Percentiles rank a stretch among this genome's conserved stretches.
Conservation (phyloP, 2,329 filamentous ascomycete genomes). For the Nigrospora osmanthi region DNA sequence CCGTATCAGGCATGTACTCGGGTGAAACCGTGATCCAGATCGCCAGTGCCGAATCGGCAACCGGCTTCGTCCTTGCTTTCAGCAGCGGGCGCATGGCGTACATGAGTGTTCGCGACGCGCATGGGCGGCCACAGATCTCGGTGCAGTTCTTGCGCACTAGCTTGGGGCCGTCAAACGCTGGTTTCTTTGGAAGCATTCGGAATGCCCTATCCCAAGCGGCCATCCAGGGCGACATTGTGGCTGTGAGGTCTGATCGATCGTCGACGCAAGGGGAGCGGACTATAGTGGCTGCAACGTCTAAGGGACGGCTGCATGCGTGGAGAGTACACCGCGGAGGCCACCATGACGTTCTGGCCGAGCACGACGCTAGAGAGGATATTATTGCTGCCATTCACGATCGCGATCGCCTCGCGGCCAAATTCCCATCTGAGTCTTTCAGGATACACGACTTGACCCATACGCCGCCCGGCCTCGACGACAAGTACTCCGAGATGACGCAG, state of each 20-base stretch:
- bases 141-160: constrained; percentile 67
- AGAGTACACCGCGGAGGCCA: constrained; percentile 82
- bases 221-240: constrained; percentile 70
- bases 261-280: constrained; percentile 75
- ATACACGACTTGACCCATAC: constrained; percentile 75
- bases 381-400: constrained; percentile 51
- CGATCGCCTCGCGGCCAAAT: constrained; percentile 37
- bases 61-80: constrained; percentile 78
- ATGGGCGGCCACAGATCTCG: constrained; percentile 75
- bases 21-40: constrained; percentile 73
- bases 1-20: constrained; percentile 65
- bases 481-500: constrained; percentile 41
- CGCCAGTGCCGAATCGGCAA: constrained; percentile 71
- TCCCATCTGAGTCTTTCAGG: constrained; percentile 55
- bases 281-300: constrained; percentile 69
- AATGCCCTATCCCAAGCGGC: constrained; percentile 64
- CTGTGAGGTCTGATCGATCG: constrained; percentile 67
- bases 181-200: constrained; percentile 75
- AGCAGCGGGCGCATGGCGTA: constrained; percentile 84
- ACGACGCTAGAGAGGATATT: constrained; percentile 61
- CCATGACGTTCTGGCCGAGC: constrained; percentile 64
- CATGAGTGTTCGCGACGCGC: constrained; percentile 74
- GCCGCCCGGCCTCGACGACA: constrained; percentile 41
- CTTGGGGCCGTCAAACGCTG: constrained; percentile 46
- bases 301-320: constrained; percentile 78